Evolutionary conservation across 2,329 filamentous ascomycete genomes (phyloP), one percentile per base, ranked within the genome.

Genomic region (Cordyceps fumosorosea): DNA sequence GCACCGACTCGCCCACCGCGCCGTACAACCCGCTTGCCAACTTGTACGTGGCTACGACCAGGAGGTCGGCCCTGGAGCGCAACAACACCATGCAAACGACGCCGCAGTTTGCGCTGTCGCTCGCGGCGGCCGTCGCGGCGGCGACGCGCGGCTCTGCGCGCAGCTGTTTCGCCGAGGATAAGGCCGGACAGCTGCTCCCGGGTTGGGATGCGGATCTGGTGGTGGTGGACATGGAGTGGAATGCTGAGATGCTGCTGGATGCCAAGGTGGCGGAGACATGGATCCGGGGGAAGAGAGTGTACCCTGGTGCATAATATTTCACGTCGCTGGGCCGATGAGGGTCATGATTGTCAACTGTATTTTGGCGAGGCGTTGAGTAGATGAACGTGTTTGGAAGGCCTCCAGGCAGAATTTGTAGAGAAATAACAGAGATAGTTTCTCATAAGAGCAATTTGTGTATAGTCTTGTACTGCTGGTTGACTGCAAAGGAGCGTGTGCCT

Each of bases 1-100:
- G 85, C 0, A 82, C 79, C 2, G 85, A 88, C 65, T 78, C 82
- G 0, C 84, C 84, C 0, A 87, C 84, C 0, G 84, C 85, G 1
- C 82, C 82, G 2, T 79, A 83, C 66, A 68, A 75, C 1, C 78
- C 83, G 8, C 72, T 86, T 50, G 76, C 75, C 3, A 87, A 87
- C 63, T 65, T 86, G 6, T 86, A 86, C 67, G 78, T 84, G 3
- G 84, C 82, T 0, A 82, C 83, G 2, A 85, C 81, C 42, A 73
- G 83, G 42, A 75, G 75, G 59, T 81, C 79, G 1, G 80, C 81
- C 12, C 71, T 78, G 29, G 75, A 82, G 63, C 70, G 1, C 64
- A 66, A n/a, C 68, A 73, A 37, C 20, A 40, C 56, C 18, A 20
- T 71, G 32, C 73, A 74, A 3, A 76, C 83, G 3, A 84, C 84